Evolutionary conservation across 768 basidiomycete genomes (phyloP).

Genomic region (Macrolepiota fuliginosa): DNA sequence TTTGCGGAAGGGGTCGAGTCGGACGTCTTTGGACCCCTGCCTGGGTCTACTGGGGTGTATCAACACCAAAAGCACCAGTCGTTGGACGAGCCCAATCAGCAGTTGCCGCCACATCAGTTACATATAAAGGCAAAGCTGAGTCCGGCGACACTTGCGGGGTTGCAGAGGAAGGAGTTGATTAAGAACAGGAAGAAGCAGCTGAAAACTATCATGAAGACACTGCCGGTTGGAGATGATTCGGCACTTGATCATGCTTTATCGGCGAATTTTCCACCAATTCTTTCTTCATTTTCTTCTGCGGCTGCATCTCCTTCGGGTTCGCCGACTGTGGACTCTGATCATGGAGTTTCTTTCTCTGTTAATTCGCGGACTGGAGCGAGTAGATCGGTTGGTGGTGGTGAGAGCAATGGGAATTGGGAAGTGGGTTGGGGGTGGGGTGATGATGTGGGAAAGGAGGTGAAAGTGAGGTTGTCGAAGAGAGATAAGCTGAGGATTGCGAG

Average conservation of each 20-base stretch:
- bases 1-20: not conserved
- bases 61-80: not conserved
- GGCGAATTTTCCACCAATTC: slow-evolving; percentile 28
- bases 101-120: not conserved
- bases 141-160: slow-evolving; percentile 61
- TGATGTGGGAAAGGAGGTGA: slow-evolving; percentile 22
- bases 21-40: slow-evolving; percentile 8
- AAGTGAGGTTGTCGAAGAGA: slow-evolving; percentile 56
- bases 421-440: slow-evolving; percentile 12
- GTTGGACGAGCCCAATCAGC: not conserved
- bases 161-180: slow-evolving; percentile 75
- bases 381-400: not conserved
- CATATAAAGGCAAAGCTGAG: slow-evolving; percentile 42
- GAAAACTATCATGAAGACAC: slow-evolving; percentile 63
- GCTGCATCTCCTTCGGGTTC: slow-evolving; percentile 19
- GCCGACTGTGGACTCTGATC: slow-evolving; percentile 5
- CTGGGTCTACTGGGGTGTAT: not conserved
- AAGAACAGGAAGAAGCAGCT: slow-evolving; percentile 69
- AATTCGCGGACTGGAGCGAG: not conserved
- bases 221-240: slow-evolving; percentile 66
- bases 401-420: slow-evolving; percentile 13
- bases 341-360: not conserved
- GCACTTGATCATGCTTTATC: slow-evolving; percentile 79
- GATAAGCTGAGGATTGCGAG: slow-evolving; percentile 45
- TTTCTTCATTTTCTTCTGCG: slow-evolving; percentile 23